phyloP scores from a whole-genome alignment of 257 asterid species.

The Przewalskia tangutica region DNA sequence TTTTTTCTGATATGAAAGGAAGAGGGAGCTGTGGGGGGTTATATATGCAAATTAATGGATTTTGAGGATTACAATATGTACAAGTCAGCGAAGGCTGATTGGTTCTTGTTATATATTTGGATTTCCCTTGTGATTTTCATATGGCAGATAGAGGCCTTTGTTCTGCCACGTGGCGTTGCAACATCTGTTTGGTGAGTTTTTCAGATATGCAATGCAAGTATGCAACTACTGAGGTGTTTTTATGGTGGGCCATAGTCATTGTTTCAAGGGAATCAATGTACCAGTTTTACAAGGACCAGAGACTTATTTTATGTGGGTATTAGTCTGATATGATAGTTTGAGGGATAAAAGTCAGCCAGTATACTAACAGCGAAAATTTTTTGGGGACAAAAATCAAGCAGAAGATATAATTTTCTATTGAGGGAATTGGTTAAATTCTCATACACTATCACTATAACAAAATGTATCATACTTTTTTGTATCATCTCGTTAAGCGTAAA shows the following conservation, averaged over 20 bases:
- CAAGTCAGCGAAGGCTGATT: conserved; percentile 38
- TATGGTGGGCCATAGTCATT: no score
- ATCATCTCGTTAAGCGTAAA: no score
- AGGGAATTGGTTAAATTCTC: no score
- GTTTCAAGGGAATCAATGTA: background rate
- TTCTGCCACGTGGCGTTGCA: conserved; percentile 38
- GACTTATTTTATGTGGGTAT: background rate
- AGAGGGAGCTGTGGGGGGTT: background rate
- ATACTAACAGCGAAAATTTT: background rate
- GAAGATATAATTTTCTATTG: no score
- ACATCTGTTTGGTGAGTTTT: conserved; percentile 11
- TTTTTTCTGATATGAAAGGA: background rate
- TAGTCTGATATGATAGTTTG: background rate
- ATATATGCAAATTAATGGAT: conserved; percentile 14
- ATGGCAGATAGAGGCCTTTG: conserved; percentile 18
- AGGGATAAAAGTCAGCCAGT: background rate
- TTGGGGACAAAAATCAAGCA: background rate
- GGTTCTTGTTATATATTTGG: conserved; percentile 31
- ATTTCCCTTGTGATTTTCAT: conserved; percentile 15
- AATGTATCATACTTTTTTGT: no score
- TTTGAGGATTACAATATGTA: conserved; percentile 31
- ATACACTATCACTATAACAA: no score
- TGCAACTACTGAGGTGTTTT: background rate
- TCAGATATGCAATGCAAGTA: background rate
- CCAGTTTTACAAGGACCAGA: background rate